A percentile compares a stretch with the other conserved stretches of the same genome.
Evolutionary conservation across 2,329 filamentous ascomycete species (phyloP).

Genomic region (Sphaerulina musiva): DNA sequence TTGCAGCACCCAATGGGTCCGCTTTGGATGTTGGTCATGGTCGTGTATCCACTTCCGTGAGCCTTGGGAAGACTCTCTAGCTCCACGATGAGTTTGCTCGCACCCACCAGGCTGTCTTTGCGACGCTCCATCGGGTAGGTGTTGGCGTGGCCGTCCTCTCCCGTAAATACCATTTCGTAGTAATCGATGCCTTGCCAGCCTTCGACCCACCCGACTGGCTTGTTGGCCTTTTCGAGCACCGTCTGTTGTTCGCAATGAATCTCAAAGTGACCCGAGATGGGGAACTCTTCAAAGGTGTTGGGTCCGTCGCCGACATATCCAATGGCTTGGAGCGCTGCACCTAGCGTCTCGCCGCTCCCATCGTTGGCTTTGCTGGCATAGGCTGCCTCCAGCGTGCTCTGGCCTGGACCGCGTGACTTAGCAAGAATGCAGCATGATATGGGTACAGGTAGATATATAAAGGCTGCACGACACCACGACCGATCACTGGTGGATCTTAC

Average conservation of each 20-base stretch:
- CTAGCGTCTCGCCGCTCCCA: slow-evolving; percentile 23
- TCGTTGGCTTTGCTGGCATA: slow-evolving; percentile 23
- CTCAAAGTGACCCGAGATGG: slow-evolving; percentile 27
- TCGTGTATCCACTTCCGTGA: slow-evolving; percentile 22
- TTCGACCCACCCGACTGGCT: slow-evolving; percentile 23
- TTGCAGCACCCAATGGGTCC: slow-evolving; percentile 26
- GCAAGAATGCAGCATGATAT: too few species aligned
- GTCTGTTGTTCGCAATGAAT: slow-evolving; percentile 27
- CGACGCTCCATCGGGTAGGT: slow-evolving; percentile 28
- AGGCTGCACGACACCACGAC: too few species aligned
- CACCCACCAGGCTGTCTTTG: slow-evolving; percentile 25
- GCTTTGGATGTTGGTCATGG: slow-evolving; percentile 27
- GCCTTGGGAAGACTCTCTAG: slow-evolving; percentile 22
- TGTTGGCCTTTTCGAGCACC: slow-evolving; percentile 18
- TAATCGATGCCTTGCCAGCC: slow-evolving; percentile 27
- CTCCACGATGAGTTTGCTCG: slow-evolving; percentile 23
- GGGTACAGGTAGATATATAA: too few species aligned
- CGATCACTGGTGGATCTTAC: not conserved
- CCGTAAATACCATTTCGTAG: slow-evolving; percentile 11
- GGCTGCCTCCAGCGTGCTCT: slow-evolving; percentile 23
- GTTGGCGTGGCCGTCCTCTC: slow-evolving; percentile 30
- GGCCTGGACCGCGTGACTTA: too few species aligned
- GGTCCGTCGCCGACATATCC: slow-evolving; percentile 31
- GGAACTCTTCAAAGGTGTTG: slow-evolving; percentile 21
- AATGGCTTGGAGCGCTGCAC: slow-evolving; percentile 29